Conservation (phyloP, 2,329 filamentous ascomycete species). For the Phoma herbarum region DNA sequence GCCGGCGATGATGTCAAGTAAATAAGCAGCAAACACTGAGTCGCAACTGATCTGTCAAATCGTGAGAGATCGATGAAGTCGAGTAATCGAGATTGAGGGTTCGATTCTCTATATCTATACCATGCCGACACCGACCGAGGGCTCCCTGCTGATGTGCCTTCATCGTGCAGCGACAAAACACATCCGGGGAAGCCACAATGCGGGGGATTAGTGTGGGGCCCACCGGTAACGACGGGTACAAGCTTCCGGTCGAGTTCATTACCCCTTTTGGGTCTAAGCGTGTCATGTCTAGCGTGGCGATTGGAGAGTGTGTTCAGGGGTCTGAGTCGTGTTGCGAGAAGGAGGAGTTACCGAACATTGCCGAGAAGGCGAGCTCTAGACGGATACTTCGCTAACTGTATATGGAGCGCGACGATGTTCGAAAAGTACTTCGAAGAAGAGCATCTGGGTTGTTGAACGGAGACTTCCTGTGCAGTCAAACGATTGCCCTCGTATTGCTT, state of each 20-base stretch:
- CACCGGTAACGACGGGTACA: conserved; percentile 8
- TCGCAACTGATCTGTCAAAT: conserved; percentile 25
- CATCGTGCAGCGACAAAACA: conserved; percentile 9
- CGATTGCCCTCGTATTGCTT: conserved; percentile 11
- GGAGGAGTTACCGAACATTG: conserved; percentile 24
- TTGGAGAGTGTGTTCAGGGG: neutral
- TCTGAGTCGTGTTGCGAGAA: conserved; percentile 2
- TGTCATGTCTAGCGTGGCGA: conserved; percentile 8
- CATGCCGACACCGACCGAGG: neutral
- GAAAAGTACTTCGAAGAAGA: neutral
- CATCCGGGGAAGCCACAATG: conserved; percentile 28
- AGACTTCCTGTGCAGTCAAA: neutral
- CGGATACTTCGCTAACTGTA: conserved; percentile 4
- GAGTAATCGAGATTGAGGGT: conserved; percentile 17
- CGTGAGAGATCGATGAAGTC: conserved; percentile 18
- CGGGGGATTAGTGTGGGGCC: conserved; percentile 38
- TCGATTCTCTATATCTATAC: conserved; percentile 18
- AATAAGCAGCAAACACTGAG: conserved; percentile 12
- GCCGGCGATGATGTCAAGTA: conserved; percentile 21
- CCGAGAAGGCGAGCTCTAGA: conserved; percentile 10
- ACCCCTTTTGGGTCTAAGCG: conserved; percentile 2
- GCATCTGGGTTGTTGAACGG: neutral
- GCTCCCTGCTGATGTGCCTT: neutral
- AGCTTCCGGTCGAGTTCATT: conserved; percentile 5
- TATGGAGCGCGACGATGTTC: conserved; percentile 2